Percentiles rank a stretch among this genome's conserved stretches.
Conservation (phyloP, 495 filamentous ascomycete species). For the Rusavskia elegans region DNA sequence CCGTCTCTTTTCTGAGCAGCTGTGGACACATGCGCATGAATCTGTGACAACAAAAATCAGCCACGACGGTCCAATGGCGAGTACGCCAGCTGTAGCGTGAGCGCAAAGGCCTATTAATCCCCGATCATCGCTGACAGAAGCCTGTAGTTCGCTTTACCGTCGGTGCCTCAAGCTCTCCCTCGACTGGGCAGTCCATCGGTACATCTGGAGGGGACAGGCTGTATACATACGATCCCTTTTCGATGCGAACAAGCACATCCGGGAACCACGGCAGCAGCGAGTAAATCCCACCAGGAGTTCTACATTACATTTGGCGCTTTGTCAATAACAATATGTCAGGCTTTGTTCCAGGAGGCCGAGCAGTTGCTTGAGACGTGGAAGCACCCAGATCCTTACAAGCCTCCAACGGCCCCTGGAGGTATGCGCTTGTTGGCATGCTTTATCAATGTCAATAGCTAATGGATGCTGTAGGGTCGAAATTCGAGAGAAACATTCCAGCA, state of each 20-base stretch:
- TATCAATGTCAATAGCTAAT: constrained; percentile 7
- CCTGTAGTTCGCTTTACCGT: constrained; percentile 74
- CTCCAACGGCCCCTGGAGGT: constrained; percentile 90
- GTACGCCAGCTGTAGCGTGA: constrained; percentile 15
- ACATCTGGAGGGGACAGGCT: constrained; percentile 86
- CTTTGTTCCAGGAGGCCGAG: constrained; percentile 72
- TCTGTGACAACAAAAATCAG: too few species aligned
- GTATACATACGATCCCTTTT: constrained; percentile 92
- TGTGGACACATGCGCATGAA: too few species aligned
- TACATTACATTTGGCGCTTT: not conserved
- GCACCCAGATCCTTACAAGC: constrained; percentile 83
- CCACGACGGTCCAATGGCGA: constrained; percentile 10
- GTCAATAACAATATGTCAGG: constrained; percentile 26
- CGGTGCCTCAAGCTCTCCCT: constrained; percentile 83
- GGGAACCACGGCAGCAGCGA: constrained; percentile 74
- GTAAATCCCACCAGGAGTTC: constrained; percentile 29
- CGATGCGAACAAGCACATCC: constrained; percentile 78
- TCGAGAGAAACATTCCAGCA: constrained; percentile 77
- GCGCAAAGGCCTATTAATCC: not conserved
- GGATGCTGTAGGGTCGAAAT: constrained; percentile 63
- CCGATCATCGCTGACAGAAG: not conserved
- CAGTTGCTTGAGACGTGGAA: constrained; percentile 84
- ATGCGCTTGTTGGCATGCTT: constrained; percentile 5
- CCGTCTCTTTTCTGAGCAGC: too few species aligned
- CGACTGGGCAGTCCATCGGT: constrained; percentile 84